Percentiles rank a stretch among this genome's conserved stretches.
These are phyloP conservation scores for Lolium rigidum DNA, from an alignment of 176 grass and related monocot species.

Conservation along the genomic window DNA sequence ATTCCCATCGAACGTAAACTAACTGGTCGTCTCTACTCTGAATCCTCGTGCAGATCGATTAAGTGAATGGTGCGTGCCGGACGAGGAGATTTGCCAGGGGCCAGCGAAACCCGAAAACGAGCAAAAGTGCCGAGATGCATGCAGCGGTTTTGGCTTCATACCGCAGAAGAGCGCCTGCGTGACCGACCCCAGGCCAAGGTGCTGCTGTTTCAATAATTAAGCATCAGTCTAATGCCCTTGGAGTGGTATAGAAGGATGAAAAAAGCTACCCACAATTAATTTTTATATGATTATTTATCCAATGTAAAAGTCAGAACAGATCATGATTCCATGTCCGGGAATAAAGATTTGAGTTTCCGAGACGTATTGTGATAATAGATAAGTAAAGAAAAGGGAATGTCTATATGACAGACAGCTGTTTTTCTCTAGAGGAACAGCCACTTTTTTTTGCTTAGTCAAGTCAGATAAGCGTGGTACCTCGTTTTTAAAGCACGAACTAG, in stretches of 20 bases:
- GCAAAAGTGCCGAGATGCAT: background rate
- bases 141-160: background rate
- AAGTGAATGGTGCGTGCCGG: no score
- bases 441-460: no score
- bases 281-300: background rate
- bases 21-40: background rate
- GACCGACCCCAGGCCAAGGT: background rate
- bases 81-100: background rate
- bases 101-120: background rate
- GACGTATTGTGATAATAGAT: no score
- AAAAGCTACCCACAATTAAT: background rate
- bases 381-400: no score
- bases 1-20: background rate
- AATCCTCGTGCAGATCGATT: background rate
- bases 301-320: background rate
- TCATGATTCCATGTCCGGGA: no score
- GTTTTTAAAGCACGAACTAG: no score
- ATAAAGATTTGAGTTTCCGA: background rate
- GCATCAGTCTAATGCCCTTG: background rate
- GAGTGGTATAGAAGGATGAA: background rate
- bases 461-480: no score
- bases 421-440: no score
- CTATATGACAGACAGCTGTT: no score
- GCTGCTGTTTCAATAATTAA: slow-evolving; percentile 1
- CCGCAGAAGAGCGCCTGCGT: background rate